phyloP scores from a whole-genome alignment of 495 filamentous ascomycete genomes.

The Hypoxylon subgilvum region DNA sequence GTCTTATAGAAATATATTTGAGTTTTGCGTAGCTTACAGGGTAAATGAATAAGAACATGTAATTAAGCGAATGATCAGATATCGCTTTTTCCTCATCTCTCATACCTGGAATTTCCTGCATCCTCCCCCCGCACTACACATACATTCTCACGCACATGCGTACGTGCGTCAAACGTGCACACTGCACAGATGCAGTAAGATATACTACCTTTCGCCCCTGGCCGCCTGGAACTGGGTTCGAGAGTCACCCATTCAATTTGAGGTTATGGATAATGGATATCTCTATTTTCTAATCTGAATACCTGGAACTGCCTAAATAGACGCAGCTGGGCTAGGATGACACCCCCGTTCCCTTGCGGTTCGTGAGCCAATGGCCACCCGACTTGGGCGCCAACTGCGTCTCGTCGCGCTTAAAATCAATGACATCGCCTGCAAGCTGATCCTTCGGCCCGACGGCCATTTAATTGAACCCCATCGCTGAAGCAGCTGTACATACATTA shows the following conservation, averaged over 20 bases:
- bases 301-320: too few species aligned
- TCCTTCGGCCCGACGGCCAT: slow-evolving; percentile 25
- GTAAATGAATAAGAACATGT: too few species aligned
- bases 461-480: background rate
- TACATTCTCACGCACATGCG: background rate
- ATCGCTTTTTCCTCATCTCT: slow-evolving; percentile 13
- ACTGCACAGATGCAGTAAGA: too few species aligned
- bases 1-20: too few species aligned
- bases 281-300: too few species aligned
- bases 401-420: slow-evolving; percentile 28
- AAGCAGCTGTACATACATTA: background rate
- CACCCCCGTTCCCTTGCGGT: slow-evolving; percentile 19
- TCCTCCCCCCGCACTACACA: slow-evolving; percentile 26
- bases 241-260: too few species aligned
- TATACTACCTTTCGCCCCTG: too few species aligned
- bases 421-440: slow-evolving; percentile 10
- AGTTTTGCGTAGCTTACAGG: too few species aligned
- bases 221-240: too few species aligned
- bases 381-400: slow-evolving; percentile 3
- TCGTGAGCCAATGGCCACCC: slow-evolving; percentile 28
- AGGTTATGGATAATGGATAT: too few species aligned
- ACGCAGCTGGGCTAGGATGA: slow-evolving; percentile 6
- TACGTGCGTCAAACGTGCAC: too few species aligned
- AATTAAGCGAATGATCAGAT: slow-evolving; percentile 22
- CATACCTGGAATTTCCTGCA: slow-evolving; percentile 19